Conservation (phyloP, 495 filamentous ascomycete species). For the Penicillium nucicola region DNA sequence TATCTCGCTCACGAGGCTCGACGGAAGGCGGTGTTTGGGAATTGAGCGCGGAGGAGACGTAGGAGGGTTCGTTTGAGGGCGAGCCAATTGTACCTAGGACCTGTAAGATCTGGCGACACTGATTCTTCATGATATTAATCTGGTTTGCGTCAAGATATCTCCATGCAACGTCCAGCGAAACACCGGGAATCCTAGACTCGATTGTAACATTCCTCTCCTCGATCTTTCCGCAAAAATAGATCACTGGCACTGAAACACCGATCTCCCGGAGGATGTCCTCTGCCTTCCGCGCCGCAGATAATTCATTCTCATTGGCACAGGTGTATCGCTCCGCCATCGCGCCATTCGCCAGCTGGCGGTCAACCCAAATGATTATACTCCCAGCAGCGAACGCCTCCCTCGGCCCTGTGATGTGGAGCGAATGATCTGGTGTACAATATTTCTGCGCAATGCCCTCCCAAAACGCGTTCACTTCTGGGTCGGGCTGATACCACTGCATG, state of each 20-base stretch:
- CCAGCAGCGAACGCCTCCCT: conserved; percentile 38
- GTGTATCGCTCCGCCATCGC: conserved; percentile 34
- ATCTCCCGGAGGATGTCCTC: conserved; percentile 33
- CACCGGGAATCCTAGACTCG: conserved; percentile 42
- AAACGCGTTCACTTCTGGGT: conserved; percentile 27
- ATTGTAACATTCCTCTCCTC: conserved; percentile 41
- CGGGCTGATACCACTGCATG: conserved; percentile 32
- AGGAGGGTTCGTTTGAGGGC: conserved; percentile 30
- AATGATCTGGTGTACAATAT: conserved; percentile 33
- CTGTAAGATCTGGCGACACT: conserved; percentile 35
- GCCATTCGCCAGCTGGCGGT: conserved; percentile 24
- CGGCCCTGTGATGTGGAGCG: conserved; percentile 29
- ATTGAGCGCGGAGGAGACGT: conserved; percentile 38
- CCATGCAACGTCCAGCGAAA: conserved; percentile 44
- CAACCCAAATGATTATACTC: conserved; percentile 40
- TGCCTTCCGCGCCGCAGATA: conserved; percentile 36
- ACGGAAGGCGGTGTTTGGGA: conserved; percentile 24
- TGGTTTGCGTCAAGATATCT: conserved; percentile 34
- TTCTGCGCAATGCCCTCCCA: conserved; percentile 35
- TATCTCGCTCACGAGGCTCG: conserved; percentile 25
- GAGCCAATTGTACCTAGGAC: conserved; percentile 25
- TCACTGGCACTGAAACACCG: conserved; percentile 35
- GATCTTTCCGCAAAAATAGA: conserved; percentile 39
- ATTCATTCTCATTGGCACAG: conserved; percentile 57
- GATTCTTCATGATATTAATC: conserved; percentile 32